Conservation (phyloP, 768 basidiomycete genomes). For the Tricholoma bakamatsutake region DNA sequence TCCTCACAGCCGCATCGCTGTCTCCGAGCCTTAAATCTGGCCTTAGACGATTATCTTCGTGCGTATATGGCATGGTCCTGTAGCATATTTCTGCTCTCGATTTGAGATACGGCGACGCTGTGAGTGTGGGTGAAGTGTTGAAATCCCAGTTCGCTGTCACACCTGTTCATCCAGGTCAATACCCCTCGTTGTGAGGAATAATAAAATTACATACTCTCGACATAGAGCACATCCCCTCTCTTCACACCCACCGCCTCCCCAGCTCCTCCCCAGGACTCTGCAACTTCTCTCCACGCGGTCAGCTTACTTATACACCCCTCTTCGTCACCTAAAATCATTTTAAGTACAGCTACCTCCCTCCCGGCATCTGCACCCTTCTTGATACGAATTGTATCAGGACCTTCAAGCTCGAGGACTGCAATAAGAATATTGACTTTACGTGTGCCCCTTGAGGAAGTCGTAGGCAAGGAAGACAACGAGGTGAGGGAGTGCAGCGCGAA, state of each 20-base stretch:
- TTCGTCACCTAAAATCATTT: conserved; percentile 71
- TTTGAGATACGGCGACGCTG: conserved; percentile 63
- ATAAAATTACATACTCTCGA: conserved; percentile 50
- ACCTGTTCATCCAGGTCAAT: conserved; percentile 29
- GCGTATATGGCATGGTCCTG: conserved; percentile 64
- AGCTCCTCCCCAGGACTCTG: conserved; percentile 61
- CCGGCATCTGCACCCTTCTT: conserved; percentile 70
- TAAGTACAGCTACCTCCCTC: conserved; percentile 60
- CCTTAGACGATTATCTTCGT: conserved; percentile 52
- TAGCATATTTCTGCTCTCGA: conserved; percentile 68
- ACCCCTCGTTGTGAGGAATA: neutral
- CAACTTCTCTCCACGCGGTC: conserved; percentile 74
- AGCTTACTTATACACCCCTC: conserved; percentile 62
- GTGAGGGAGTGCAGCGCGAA: conserved; percentile 61
- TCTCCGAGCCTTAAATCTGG: conserved; percentile 69
- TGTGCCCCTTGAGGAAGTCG: conserved; percentile 29
- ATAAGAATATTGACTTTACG: conserved; percentile 55
- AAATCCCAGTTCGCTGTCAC: conserved; percentile 44
- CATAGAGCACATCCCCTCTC: conserved; percentile 65
- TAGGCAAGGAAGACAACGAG: conserved; percentile 36
- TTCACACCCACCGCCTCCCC: conserved; percentile 40
- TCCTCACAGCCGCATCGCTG: conserved; percentile 64
- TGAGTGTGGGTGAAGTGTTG: conserved; percentile 41
- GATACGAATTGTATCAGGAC: conserved; percentile 60
- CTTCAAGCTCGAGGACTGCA: conserved; percentile 71